Percentiles rank a stretch among this genome's conserved stretches.
Evolutionary conservation across 768 basidiomycete species (phyloP).

Genomic region (Lactarius pseudohatsudake): DNA sequence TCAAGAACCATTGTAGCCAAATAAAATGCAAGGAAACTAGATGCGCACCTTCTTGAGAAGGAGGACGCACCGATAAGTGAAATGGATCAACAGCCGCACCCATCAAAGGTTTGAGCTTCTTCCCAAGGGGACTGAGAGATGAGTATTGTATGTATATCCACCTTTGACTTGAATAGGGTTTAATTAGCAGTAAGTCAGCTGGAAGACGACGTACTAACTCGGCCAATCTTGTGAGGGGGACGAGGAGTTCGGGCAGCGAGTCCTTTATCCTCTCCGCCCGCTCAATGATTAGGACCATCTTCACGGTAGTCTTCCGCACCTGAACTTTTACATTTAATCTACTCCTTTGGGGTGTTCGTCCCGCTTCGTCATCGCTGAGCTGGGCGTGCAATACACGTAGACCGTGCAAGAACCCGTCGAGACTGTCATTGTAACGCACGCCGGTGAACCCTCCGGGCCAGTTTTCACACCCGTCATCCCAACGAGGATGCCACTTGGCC

Average conservation of each 20-base stretch:
- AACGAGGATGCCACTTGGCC: constrained; percentile 52
- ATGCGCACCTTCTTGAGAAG: constrained; percentile 55
- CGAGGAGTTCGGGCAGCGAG: constrained; percentile 59
- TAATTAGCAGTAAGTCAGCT: constrained; percentile 1
- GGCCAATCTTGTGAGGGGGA: constrained; percentile 67
- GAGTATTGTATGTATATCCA: constrained; percentile 60
- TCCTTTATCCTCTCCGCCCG: constrained; percentile 67
- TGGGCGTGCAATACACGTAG: constrained; percentile 43
- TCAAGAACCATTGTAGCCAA: background rate
- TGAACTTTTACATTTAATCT: constrained; percentile 29
- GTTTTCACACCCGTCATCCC: constrained; percentile 61
- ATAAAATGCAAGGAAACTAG: background rate
- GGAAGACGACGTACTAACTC: constrained; percentile 57
- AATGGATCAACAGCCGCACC: constrained; percentile 76
- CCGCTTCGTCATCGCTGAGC: constrained; percentile 1
- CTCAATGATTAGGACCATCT: constrained; percentile 64
- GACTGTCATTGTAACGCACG: constrained; percentile 57
- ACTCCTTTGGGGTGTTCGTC: constrained; percentile 6
- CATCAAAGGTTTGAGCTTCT: constrained; percentile 65
- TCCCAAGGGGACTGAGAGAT: constrained; percentile 69
- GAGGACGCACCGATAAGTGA: constrained; percentile 54
- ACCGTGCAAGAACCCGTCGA: constrained; percentile 73
- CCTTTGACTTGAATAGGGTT: constrained; percentile 45
- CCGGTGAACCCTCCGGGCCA: constrained; percentile 48
- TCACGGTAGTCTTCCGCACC: constrained; percentile 38